Conservation (phyloP, 331 rosid genomes). For the Malus hybrid region DNA sequence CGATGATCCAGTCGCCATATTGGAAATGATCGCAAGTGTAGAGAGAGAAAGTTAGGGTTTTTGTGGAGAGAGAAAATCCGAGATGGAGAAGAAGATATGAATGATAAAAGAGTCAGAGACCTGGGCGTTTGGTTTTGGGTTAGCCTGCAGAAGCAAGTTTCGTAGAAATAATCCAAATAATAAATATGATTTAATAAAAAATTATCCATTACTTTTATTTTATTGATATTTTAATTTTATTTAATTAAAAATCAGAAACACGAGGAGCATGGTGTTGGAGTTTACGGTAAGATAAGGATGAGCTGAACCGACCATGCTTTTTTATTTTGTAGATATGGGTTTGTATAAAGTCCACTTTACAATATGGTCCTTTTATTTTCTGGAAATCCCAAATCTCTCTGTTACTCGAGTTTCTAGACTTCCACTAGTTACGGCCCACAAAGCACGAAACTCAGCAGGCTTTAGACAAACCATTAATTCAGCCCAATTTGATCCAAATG, state of each 20-base stretch:
- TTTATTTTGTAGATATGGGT: slow-evolving; percentile 8
- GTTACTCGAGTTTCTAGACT: too few species aligned
- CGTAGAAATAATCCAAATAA: too few species aligned
- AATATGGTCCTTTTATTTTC: neutral
- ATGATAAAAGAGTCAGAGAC: neutral
- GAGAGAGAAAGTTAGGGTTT: slow-evolving; percentile 16
- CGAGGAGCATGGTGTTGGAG: slow-evolving; percentile 1
- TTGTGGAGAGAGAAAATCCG: neutral
- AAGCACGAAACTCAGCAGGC: too few species aligned
- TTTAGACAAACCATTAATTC: too few species aligned
- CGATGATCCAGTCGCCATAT: slow-evolving; percentile 88
- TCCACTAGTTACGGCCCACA: too few species aligned
- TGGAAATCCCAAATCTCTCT: neutral
- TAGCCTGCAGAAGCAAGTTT: too few species aligned
- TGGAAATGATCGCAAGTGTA: neutral
- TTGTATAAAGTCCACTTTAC: neutral
- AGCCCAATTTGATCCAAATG: too few species aligned
- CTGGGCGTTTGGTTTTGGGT: neutral
- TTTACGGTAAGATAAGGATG: slow-evolving; percentile 46
- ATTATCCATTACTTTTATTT: too few species aligned
- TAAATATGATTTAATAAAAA: too few species aligned
- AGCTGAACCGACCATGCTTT: slow-evolving; percentile 37
- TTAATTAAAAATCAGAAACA: slow-evolving; percentile 6
- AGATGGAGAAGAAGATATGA: neutral
- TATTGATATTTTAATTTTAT: too few species aligned